These are phyloP conservation scores for Tardiomyces depauwii DNA, from an alignment of 1,139 yeast species.

Conservation along the genomic window DNA sequence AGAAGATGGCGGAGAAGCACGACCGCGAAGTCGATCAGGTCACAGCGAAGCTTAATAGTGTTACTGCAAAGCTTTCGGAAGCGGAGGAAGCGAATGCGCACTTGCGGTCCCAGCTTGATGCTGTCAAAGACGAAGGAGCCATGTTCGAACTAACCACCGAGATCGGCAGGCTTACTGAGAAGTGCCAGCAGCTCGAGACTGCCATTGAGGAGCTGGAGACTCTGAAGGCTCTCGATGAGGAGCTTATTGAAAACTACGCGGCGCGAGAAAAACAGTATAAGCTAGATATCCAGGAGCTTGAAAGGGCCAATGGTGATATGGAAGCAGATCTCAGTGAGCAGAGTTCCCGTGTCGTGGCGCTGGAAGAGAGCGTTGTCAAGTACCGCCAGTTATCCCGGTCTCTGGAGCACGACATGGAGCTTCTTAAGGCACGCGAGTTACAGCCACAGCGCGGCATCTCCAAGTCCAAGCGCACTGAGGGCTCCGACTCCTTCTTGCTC, in stretches of 20 bases:
- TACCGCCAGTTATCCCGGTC: constrained; percentile 23
- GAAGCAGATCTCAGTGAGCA: constrained; percentile 23
- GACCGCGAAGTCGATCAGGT: not conserved
- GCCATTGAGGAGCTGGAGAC: constrained; percentile 48
- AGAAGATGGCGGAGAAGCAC: constrained; percentile 9
- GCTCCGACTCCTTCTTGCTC: constrained; percentile 9
- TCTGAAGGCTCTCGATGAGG: constrained; percentile 45
- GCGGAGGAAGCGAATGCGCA: constrained; percentile 30
- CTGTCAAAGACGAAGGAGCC: constrained; percentile 26
- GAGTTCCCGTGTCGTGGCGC: constrained; percentile 26
- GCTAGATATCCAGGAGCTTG: constrained; percentile 32
- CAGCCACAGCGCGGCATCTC: constrained; percentile 11
- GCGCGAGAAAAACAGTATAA: constrained; percentile 46
- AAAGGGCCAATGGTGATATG: constrained; percentile 22
- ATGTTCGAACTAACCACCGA: constrained; percentile 46
- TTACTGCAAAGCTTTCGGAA: constrained; percentile 10
- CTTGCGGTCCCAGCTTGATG: constrained; percentile 32
- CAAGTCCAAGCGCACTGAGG: not conserved
- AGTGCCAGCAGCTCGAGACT: constrained; percentile 30
- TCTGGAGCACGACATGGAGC: constrained; percentile 21
- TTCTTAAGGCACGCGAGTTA: constrained; percentile 11
- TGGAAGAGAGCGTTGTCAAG: constrained; percentile 22
- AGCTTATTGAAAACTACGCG: constrained; percentile 44
- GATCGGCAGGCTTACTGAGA: constrained; percentile 37
- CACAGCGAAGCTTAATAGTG: constrained; percentile 6